These are phyloP conservation scores for Bipolaris cookei DNA, from an alignment of 2,329 filamentous ascomycete genomes.

Conservation along the genomic window DNA sequence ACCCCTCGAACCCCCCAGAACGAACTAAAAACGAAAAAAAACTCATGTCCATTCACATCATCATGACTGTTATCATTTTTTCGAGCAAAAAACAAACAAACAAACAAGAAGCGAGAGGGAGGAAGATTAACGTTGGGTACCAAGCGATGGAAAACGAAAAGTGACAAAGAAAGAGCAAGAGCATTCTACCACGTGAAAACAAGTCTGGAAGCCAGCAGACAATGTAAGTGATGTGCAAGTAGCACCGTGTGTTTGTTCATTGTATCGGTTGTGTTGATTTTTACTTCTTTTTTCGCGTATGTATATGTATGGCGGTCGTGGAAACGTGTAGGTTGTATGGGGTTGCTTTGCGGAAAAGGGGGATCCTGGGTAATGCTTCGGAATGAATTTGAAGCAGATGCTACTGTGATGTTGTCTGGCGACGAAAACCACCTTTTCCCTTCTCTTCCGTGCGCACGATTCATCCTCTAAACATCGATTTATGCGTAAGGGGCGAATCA, in stretches of 20 bases:
- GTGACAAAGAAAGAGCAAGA: not conserved
- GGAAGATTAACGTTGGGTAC: not conserved
- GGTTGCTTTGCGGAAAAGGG: too few species aligned
- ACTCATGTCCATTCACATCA: too few species aligned
- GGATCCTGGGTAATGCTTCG: too few species aligned
- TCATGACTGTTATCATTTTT: too few species aligned
- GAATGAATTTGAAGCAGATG: too few species aligned
- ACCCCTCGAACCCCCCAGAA: too few species aligned
- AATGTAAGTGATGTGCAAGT: not conserved
- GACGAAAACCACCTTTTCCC: not conserved
- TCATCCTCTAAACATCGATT: constrained; percentile 8
- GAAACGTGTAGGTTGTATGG: too few species aligned
- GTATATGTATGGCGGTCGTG: too few species aligned
- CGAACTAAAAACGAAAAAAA: too few species aligned
- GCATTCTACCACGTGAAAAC: not conserved
- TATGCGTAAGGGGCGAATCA: constrained; percentile 12
- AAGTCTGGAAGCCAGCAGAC: constrained; percentile 1
- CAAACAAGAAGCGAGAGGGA: not conserved
- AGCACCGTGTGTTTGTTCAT: not conserved
- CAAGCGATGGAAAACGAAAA: not conserved
- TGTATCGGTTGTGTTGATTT: not conserved
- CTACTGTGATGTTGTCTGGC: too few species aligned
- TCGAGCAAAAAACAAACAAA: not conserved
- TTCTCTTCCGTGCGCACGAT: not conserved
- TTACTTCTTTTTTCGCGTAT: too few species aligned